Base-by-base conservation (phyloP, 306 rosid species). In the Canavalia gladiata region DNA sequence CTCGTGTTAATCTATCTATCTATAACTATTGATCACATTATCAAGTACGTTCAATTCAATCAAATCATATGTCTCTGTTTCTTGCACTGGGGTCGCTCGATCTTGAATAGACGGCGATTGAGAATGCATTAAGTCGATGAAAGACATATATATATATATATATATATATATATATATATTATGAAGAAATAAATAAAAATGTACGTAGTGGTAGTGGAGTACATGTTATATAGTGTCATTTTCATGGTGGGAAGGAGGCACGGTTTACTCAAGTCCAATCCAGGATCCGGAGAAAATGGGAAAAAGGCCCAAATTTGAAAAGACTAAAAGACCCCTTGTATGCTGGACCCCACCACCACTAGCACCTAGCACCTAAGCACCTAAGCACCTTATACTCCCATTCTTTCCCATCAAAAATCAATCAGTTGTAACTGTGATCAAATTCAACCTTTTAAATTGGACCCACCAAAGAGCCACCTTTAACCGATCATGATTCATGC, bases 401-500 rank as follows among this genome's bases (percentile, higher is more conserved):
- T 58, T 82, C 41, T 12, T 46, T 29, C n/a, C 35, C 50, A 47
- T 71, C 75, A 54, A 55, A 70, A 8, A 82, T 82, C 85, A 82
- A 67, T 68, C 55, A 34, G 30, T 18, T 18, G 25, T 11, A 70
- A 51, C 18, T 47, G 33, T 80, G 67, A 72, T 62, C 31, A 12
- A 58, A 55, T 68, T 75, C 72, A 75, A 51, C 43, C 59, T 68
- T 73, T 73, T 52, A 58, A 49, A 34, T 34, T 75, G 72, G 46
- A 67, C 74, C 86, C 86, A 77, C 79, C 67, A 76, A 41, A 68
- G 37, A 75, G 45, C 43, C 75, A 33, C 7, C 79, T 71, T 64
- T 73, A 43, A 79, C 78, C 37, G 25, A 65, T 66, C 72, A n/a
- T 39, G 51, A 50, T 39, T 39, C 76, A 58, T 58, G 72, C 10